These are phyloP conservation scores for Populus davidiana DNA, from an alignment of 345 rosid species.

Conservation along the genomic window DNA sequence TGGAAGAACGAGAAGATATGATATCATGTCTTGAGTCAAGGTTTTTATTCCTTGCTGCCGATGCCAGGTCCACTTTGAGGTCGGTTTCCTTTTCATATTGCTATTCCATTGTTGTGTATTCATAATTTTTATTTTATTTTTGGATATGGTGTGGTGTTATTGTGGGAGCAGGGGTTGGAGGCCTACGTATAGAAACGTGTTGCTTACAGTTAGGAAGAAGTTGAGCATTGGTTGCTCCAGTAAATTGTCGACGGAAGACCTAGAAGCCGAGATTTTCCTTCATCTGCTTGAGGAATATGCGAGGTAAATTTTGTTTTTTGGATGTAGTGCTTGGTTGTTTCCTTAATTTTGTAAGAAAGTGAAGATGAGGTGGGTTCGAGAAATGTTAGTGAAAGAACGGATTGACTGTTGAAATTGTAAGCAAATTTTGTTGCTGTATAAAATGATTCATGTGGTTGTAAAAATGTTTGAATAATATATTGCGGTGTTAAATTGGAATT, in stretches of 20 bases:
- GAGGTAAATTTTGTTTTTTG: constrained; percentile 39
- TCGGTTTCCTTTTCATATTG: constrained; percentile 4
- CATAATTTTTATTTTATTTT: neutral
- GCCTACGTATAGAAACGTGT: constrained; percentile 71
- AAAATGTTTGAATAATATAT: too few relatives aligned
- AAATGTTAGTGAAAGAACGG: too few relatives aligned
- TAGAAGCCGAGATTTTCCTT: constrained; percentile 86
- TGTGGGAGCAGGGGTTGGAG: constrained; percentile 68
- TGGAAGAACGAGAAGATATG: constrained; percentile 60
- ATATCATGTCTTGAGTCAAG: constrained; percentile 71
- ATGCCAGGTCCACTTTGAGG: constrained; percentile 88
- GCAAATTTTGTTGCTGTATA: too few relatives aligned
- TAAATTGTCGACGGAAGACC: constrained; percentile 71
- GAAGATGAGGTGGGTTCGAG: too few relatives aligned
- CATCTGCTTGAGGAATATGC: constrained; percentile 59
- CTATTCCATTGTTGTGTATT: neutral
- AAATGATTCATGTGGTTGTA: too few relatives aligned
- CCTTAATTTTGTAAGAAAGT: neutral
- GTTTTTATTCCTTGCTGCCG: constrained; percentile 90
- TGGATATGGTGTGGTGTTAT: constrained; percentile 6
- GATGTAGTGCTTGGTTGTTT: neutral
- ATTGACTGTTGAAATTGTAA: too few relatives aligned
- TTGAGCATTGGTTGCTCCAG: constrained; percentile 73
- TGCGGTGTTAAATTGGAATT: too few relatives aligned
- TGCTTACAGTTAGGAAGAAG: constrained; percentile 72